Evolutionary conservation across 2,329 filamentous ascomycete species (phyloP).

Genomic region (Colletotrichum kahawae): DNA sequence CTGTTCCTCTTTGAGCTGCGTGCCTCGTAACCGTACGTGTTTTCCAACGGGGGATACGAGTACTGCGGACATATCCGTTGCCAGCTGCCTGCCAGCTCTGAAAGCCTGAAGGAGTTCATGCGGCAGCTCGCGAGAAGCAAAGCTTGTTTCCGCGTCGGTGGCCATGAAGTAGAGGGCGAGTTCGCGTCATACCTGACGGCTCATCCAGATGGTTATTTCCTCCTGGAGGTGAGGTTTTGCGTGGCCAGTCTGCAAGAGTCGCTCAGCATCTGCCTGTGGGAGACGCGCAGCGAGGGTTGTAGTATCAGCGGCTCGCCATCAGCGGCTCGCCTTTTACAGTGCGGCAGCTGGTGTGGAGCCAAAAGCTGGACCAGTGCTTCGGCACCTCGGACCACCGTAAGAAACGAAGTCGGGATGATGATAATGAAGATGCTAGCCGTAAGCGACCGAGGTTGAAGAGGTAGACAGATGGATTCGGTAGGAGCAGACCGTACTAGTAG

Average conservation of each 20-base stretch:
- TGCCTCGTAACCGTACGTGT: neutral
- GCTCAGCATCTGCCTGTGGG: neutral
- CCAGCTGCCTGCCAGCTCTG: neutral
- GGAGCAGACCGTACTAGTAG: no score
- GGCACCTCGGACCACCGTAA: neutral
- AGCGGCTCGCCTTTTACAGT: neutral
- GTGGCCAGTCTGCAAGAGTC: neutral
- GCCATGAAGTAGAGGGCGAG: neutral
- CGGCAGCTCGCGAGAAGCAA: neutral
- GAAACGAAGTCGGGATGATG: neutral
- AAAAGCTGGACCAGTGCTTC: neutral
- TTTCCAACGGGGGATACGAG: neutral
- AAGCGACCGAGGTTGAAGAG: neutral
- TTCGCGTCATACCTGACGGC: neutral
- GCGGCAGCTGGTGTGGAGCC: neutral
- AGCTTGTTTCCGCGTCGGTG: neutral
- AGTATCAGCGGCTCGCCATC: neutral
- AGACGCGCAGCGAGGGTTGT: neutral
- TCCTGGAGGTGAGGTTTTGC: neutral
- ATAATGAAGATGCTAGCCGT: neutral
- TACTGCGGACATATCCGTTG: neutral
- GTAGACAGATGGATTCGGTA: neutral
- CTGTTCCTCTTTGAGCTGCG: neutral
- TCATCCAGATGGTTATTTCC: neutral
- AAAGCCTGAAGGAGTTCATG: neutral